Evolutionary conservation across 257 asterid genomes (phyloP), one percentile per base, ranked within the genome.

Genomic region (Galeopsis tetrahit): DNA sequence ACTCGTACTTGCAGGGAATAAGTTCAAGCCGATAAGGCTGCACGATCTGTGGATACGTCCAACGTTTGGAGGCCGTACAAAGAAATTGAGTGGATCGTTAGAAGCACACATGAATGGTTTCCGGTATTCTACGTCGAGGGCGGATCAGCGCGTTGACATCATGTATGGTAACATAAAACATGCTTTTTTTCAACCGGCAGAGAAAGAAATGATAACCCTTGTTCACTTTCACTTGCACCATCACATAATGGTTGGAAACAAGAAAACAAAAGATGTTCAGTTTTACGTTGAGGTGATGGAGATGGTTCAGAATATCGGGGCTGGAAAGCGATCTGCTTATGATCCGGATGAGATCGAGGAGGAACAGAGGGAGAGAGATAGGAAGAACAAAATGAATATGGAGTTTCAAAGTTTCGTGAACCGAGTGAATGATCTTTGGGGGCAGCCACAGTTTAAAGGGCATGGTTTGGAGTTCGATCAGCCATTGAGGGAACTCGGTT

Each of bases 321-420:
- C 91, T 69, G 89, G 93, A 31, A 88, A 85, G 82, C 77, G 95
- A 72, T 85, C 89, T 59, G 87, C 89, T 5, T 88, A 86, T 65
- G 96, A 88, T 60, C 95, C 96, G 6, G 95, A 90, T 71, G 96
- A 90, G 83, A 86, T 90, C 35, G 96, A 90, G 82, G 96, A 90
- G 80, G 96, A 90, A 66, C 93, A 90, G 66, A 79, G 96, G 80
- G 96, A 90, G 83, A 83, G 95, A 51, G 93, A 83, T 11, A 73
- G 88, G 65, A 90, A 88, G 59, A 90, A 90, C 82, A 88, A 90
- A 78, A 90, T 86, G 32, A 90, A 85, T 68, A 60, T 75, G 90
- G 91, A 88, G 14, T 90, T 90, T 53, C 93, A 83, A 80, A 77
- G 72, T 63, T 90, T 88, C 73, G 93, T 88, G 74, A 86, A 76